Evolutionary conservation across 2,329 filamentous ascomycete genomes (phyloP), one percentile per base, ranked within the genome.

Genomic region (Madurella fahalii): DNA sequence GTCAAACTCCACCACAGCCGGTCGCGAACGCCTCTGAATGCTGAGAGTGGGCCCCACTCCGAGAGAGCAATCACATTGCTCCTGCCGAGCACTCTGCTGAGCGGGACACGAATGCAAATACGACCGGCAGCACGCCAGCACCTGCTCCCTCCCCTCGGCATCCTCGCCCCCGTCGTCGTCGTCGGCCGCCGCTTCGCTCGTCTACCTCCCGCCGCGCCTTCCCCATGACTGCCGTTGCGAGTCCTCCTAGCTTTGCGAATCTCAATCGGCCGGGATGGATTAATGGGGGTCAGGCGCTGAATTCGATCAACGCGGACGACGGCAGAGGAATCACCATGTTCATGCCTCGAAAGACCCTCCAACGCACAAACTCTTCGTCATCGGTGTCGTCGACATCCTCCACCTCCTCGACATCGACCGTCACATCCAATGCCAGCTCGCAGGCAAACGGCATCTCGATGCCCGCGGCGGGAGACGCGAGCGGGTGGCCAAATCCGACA

Each of bases 291-390:
- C 74, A 76, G 65, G 64, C 71, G 54, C 72, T 74, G 64, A 77
- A 81, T 76, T 80, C 86, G 68, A 89, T 90, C 84, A 89, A 87
- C 74, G 76, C 85, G 70, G 90, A 95, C 76, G 90, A 95, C 73
- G 84, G 87, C 62, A 84, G 87, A 74, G 86, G 87, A 47, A 47
- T 61, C 71, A 92, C 63, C 56, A 64, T 95, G 82, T 90, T 95
- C 71, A 86, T 89, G 81, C 89, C 90, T 67, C 89, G 91, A 65
- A 96, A 96, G 76, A 85, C 81, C 68, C 80, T 90, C 58, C 89
- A 93, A 71, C 85, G 93, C 70, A 87, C 87, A 67, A 95, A 90
- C 77, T 97, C 93, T 37, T 94, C 90, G 55, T 95, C 91, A 4
- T 96, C 92, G 44, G 79, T 95, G 60, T 88, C 89, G 13, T 83